phyloP scores from a whole-genome alignment of 2,329 filamentous ascomycete species.

The Pseudonectria foliicola region DNA sequence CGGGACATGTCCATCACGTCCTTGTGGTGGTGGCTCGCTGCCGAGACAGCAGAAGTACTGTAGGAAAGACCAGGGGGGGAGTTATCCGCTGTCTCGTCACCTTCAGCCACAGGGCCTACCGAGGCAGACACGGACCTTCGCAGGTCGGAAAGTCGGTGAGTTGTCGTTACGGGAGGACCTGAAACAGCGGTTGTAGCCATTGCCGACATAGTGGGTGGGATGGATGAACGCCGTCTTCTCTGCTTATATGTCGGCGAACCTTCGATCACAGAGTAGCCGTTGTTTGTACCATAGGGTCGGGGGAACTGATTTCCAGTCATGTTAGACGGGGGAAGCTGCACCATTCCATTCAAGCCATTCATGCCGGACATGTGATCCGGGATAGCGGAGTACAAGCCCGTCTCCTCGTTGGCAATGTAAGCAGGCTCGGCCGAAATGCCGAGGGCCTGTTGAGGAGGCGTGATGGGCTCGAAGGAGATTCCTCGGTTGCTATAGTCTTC shows the following conservation, averaged over 20 bases:
- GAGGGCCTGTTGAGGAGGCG: constrained; percentile 83
- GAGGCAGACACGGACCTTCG: constrained; percentile 85
- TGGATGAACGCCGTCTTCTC: constrained; percentile 84
- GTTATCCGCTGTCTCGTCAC: constrained; percentile 70
- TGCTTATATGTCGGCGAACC: constrained; percentile 99
- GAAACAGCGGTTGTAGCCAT: constrained; percentile 62
- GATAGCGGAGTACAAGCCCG: constrained; percentile 89
- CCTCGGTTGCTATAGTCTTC: constrained; percentile 97
- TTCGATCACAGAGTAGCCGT: constrained; percentile 93
- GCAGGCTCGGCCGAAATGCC: constrained; percentile 80
- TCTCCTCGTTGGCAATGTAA: constrained; percentile 97
- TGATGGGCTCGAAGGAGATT: constrained; percentile 93
- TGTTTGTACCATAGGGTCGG: constrained; percentile 63
- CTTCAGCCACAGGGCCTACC: constrained; percentile 72
- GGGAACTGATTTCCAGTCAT: constrained; percentile 73
- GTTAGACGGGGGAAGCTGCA: constrained; percentile 83
- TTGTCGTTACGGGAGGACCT: constrained; percentile 42
- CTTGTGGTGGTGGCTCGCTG: constrained; percentile 61
- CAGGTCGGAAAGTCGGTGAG: constrained; percentile 81
- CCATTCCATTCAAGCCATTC: constrained; percentile 75
- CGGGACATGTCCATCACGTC: constrained; percentile 79
- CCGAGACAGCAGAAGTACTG: constrained; percentile 60
- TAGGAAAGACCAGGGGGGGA: constrained; percentile 72
- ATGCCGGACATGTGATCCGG: constrained; percentile 73
- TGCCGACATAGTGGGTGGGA: constrained; percentile 68